Conservation (phyloP, 176 grass and related monocot genomes). For the Lolium rigidum region DNA sequence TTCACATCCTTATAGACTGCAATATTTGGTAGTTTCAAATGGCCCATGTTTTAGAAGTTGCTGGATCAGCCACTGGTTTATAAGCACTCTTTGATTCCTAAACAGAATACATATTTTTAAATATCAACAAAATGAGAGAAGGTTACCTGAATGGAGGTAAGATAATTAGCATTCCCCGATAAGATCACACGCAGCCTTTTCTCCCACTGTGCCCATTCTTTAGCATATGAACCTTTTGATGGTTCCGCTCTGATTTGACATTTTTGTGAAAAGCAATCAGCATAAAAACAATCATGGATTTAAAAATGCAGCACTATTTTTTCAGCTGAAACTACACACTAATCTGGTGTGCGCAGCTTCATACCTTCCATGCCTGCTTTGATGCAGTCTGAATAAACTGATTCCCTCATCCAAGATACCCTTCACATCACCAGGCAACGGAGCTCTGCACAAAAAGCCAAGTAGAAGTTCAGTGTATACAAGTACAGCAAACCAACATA, state of each 20-base stretch:
- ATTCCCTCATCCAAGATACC: slow-evolving; percentile 81
- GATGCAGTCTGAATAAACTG: slow-evolving; percentile 85
- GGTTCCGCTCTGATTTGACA: slow-evolving; percentile 79
- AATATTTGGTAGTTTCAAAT: background rate
- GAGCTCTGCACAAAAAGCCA: slow-evolving; percentile 55
- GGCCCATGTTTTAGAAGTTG: background rate
- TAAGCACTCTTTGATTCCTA: slow-evolving; percentile 27
- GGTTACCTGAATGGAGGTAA: slow-evolving; percentile 92
- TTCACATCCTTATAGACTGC: background rate
- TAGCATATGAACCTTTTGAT: slow-evolving; percentile 88
- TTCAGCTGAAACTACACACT: background rate
- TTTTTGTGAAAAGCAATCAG: slow-evolving; percentile 37
- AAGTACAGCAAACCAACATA: slow-evolving; percentile 22
- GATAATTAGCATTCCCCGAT: slow-evolving; percentile 71
- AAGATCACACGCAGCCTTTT: slow-evolving; percentile 66
- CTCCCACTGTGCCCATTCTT: slow-evolving; percentile 90
- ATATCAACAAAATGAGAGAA: slow-evolving; percentile 21
- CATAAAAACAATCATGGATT: slow-evolving; percentile 30
- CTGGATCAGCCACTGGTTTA: background rate
- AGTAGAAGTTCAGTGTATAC: slow-evolving; percentile 23
- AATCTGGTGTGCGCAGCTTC: background rate
- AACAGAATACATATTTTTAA: slow-evolving; percentile 25
- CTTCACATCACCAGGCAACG: slow-evolving; percentile 77
- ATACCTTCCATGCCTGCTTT: slow-evolving; percentile 96
- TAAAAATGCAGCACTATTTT: background rate